Conservation (phyloP, 2,329 filamentous ascomycete species). For the Arthrobotrys megalospora region DNA sequence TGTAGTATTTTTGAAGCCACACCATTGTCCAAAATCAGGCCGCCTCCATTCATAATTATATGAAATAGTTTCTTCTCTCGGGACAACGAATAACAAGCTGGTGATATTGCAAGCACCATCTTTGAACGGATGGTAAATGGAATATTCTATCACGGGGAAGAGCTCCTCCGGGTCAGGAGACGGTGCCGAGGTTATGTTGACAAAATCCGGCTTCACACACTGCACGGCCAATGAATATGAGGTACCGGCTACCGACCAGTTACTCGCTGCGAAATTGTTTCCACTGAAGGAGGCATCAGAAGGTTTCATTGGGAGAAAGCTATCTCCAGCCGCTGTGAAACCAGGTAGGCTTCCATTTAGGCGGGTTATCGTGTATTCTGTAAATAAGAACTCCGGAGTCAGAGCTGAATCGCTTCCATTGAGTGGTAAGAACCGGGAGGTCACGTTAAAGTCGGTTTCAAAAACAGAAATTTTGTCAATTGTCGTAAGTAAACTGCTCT, state of each 20-base stretch:
- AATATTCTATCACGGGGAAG: background rate
- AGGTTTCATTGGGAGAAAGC: conserved; percentile 27
- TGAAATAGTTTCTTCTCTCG: background rate
- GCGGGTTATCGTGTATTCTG: conserved; percentile 18
- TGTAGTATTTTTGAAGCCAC: conserved; percentile 39
- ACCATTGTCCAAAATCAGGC: conserved; percentile 20
- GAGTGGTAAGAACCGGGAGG: conserved; percentile 25
- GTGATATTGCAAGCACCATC: conserved; percentile 21
- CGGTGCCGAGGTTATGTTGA: conserved; percentile 14
- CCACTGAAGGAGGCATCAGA: background rate
- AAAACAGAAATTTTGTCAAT: conserved; percentile 20
- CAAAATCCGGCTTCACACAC: conserved; percentile 11
- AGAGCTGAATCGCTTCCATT: conserved; percentile 39
- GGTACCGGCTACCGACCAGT: conserved; percentile 13
- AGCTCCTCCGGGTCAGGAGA: background rate
- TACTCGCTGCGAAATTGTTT: background rate
- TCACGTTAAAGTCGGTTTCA: conserved; percentile 25
- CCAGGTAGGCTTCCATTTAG: conserved; percentile 24
- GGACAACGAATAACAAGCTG: background rate
- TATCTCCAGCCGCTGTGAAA: conserved; percentile 21
- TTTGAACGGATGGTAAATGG: background rate
- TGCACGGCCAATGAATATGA: conserved; percentile 18
- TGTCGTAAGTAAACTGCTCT: conserved; percentile 41
- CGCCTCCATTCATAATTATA: conserved; percentile 30
- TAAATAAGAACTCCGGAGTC: conserved; percentile 35